phyloP scores from a whole-genome alignment of 176 grass and related monocot genomes.

The Chloris gayana region DNA sequence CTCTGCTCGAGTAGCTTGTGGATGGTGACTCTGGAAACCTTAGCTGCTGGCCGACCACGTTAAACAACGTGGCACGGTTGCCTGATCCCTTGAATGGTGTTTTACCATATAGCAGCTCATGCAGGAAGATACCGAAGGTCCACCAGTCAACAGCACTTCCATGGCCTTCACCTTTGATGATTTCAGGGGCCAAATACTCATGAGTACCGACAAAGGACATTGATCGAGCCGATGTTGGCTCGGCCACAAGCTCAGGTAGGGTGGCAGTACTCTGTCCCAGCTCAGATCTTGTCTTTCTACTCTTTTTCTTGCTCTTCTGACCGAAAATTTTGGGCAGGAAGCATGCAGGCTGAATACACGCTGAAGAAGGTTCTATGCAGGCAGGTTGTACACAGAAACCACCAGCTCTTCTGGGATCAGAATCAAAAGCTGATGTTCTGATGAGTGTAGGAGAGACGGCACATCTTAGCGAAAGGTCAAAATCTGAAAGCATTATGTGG shows the following conservation, averaged over 20 bases:
- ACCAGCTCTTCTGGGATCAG: conserved; percentile 52
- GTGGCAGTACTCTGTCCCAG: conserved; percentile 40
- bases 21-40: conserved; percentile 79
- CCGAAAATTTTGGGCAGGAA: conserved; percentile 80
- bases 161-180: conserved; percentile 96
- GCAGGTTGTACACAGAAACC: conserved; percentile 86
- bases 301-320: conserved; percentile 84
- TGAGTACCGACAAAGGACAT: conserved; percentile 98
- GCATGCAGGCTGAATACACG: conserved; percentile 84
- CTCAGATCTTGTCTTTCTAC: conserved; percentile 56
- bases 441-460: conserved; percentile 84
- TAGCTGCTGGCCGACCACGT: conserved; percentile 87
- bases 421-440: conserved; percentile 61
- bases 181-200: conserved; percentile 88
- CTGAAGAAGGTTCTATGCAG: conserved; percentile 84
- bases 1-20: conserved; percentile 72
- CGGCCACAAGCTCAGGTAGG: conserved; percentile 76
- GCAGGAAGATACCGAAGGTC: conserved; percentile 94
- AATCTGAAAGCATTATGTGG: conserved; percentile 98
- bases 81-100: conserved; percentile 99
- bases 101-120: conserved; percentile 82
- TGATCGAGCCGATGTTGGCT: conserved; percentile 83
- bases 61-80: conserved; percentile 88
- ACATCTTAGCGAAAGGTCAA: conserved; percentile 89
- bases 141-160: conserved; percentile 98